These are phyloP conservation scores for Ogataea zsoltii DNA, from an alignment of 805 yeast genomes.

Conservation along the genomic window DNA sequence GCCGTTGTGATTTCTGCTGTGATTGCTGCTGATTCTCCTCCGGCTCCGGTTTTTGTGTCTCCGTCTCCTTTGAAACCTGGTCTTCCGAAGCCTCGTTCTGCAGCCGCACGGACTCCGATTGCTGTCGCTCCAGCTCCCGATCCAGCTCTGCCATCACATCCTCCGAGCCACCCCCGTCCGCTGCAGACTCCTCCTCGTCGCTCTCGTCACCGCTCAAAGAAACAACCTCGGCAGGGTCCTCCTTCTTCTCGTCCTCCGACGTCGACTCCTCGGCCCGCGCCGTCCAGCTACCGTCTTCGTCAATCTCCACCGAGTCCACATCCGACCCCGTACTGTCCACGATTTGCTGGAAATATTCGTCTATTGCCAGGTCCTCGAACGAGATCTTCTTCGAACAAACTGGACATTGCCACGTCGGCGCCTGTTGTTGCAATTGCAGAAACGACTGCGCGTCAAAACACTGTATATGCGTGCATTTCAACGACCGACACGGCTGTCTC, in stretches of 20 bases:
- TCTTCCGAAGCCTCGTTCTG: too few species aligned
- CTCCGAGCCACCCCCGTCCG: constrained; percentile 6
- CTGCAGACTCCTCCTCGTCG: too few species aligned
- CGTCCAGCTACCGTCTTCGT: constrained; percentile 75
- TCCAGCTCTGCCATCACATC: constrained; percentile 8
- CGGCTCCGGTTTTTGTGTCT: too few species aligned
- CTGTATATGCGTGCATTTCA: constrained; percentile 74
- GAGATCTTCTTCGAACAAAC: constrained; percentile 60
- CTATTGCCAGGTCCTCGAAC: constrained; percentile 63
- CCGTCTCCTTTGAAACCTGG: background rate
- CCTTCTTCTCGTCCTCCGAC: background rate
- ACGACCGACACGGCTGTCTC: constrained; percentile 68
- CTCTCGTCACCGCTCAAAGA: constrained; percentile 4
- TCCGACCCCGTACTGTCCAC: constrained; percentile 52
- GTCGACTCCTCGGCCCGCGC: constrained; percentile 24
- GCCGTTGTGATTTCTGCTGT: too few species aligned
- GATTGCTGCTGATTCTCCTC: too few species aligned
- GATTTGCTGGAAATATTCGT: constrained; percentile 71
- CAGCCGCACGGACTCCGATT: too few species aligned
- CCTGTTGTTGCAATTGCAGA: constrained; percentile 71
- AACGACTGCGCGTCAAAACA: constrained; percentile 85
- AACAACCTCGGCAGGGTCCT: constrained; percentile 10
- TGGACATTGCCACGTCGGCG: constrained; percentile 89
- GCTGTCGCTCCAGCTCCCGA: background rate
- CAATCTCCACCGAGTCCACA: constrained; percentile 65